These are phyloP conservation scores for Leccinum barrowsii DNA, from an alignment of 768 basidiomycete species.

Conservation along the genomic window DNA sequence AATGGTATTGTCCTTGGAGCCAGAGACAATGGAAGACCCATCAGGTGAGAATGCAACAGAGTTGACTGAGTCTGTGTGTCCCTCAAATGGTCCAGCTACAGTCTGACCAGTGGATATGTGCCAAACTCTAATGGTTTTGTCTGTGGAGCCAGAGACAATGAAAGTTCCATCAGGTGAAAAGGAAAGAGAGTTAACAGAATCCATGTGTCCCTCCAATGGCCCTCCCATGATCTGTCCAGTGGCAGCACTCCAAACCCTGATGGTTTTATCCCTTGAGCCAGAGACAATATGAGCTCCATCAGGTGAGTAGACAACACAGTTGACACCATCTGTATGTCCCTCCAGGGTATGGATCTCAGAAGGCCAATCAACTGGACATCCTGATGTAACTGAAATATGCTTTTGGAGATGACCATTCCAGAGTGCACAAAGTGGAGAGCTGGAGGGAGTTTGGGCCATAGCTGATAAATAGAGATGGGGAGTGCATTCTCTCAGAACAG, in stretches of 20 bases:
- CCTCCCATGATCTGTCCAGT: neutral
- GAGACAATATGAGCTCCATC: neutral
- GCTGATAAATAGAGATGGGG: neutral
- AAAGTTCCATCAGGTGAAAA: neutral
- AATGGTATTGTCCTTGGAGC: neutral
- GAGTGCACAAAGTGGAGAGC: neutral
- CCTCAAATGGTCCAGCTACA: neutral
- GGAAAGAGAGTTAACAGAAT: neutral
- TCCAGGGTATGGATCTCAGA: neutral
- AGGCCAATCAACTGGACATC: neutral
- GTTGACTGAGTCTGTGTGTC: neutral
- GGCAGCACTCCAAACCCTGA: neutral
- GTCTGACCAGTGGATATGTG: neutral
- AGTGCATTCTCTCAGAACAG: neutral
- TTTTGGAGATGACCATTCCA: neutral
- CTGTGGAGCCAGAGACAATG: neutral
- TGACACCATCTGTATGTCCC: neutral
- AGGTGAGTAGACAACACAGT: neutral
- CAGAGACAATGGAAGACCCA: neutral
- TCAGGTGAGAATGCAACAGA: neutral
- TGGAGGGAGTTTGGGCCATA: neutral
- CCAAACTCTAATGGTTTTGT: neutral
- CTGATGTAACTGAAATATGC: neutral
- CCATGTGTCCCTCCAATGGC: neutral
- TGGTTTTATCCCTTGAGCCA: neutral